Conservation (phyloP, 2,329 filamentous ascomycete species). For the Monilinia fructicola region DNA sequence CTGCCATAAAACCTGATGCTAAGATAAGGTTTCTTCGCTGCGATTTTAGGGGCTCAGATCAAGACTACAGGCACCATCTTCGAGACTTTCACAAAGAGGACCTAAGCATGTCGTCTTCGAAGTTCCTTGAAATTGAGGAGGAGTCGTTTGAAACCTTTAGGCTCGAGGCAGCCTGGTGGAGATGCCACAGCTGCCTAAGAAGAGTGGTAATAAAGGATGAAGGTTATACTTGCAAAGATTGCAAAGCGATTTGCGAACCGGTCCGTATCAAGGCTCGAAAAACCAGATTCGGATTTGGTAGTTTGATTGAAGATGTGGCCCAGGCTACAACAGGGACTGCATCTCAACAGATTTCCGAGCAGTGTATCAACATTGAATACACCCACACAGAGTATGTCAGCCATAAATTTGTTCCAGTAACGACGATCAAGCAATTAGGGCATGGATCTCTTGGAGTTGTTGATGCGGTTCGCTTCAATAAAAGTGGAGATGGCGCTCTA, state of each 20-base stretch:
- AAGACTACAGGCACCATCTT: not conserved
- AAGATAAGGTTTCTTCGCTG: not conserved
- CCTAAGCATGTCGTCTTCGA: not conserved
- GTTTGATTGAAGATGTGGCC: not conserved
- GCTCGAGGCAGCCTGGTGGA: slow-evolving; percentile 7
- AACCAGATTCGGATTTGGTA: not conserved
- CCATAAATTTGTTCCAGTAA: slow-evolving; percentile 23
- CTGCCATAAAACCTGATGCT: no score
- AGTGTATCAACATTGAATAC: slow-evolving; percentile 12
- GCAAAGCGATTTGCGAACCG: not conserved
- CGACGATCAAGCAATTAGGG: slow-evolving; percentile 26
- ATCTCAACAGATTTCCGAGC: no score
- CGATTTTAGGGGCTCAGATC: not conserved
- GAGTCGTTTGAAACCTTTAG: no score
- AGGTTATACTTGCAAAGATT: not conserved
- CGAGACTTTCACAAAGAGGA: slow-evolving; percentile 4
- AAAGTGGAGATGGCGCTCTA: not conserved
- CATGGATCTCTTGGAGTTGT: slow-evolving; percentile 29
- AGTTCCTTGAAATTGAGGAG: no score
- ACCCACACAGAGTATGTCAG: slow-evolving; percentile 25
- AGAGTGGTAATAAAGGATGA: not conserved
- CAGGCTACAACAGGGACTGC: no score
- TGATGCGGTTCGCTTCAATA: slow-evolving; percentile 25
- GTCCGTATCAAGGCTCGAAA: not conserved
- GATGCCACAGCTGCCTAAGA: not conserved